Percentiles rank a stretch among this genome's conserved stretches.
phyloP scores from a whole-genome alignment of 495 filamentous ascomycete species.

The Diplogelasinospora grovesii region DNA sequence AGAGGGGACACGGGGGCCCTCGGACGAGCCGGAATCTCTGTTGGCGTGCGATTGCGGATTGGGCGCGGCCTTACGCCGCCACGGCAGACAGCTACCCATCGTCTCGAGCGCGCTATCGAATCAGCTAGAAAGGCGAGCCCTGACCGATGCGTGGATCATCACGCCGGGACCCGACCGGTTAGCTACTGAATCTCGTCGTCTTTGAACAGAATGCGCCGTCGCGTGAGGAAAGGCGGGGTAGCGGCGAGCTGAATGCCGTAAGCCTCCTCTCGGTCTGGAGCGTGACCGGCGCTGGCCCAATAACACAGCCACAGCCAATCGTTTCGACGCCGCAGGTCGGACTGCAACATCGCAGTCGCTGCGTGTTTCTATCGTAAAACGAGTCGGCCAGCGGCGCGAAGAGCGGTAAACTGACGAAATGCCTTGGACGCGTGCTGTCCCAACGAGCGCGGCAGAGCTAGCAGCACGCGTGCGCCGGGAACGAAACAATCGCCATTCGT shows the following conservation, averaged over 20 bases:
- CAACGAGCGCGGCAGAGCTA: slow-evolving; percentile 1
- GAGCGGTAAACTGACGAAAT: slow-evolving; percentile 1
- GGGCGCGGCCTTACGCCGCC: background rate
- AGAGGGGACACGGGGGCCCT: background rate
- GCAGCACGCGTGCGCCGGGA: background rate
- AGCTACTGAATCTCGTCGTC: background rate
- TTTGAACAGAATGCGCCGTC: background rate
- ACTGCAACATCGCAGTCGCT: background rate
- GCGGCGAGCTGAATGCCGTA: slow-evolving; percentile 1
- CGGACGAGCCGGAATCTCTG: background rate
- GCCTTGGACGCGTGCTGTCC: slow-evolving; percentile 2
- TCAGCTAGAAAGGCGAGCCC: background rate
- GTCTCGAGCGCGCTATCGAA: slow-evolving; percentile 1
- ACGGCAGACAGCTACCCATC: background rate
- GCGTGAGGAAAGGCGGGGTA: slow-evolving; percentile 2
- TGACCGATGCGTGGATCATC: background rate
- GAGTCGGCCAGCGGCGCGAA: background rate
- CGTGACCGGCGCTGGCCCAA: background rate
- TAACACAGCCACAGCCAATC: slow-evolving; percentile 1
- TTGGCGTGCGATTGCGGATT: background rate
- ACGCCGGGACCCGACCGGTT: background rate
- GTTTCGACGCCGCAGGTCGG: background rate
- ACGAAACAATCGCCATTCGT: slow-evolving; percentile 1
- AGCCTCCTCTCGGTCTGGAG: background rate
- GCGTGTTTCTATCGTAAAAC: slow-evolving; percentile 1